Conservation (phyloP, 176 grass and related monocot species). For the Oryza punctata region DNA sequence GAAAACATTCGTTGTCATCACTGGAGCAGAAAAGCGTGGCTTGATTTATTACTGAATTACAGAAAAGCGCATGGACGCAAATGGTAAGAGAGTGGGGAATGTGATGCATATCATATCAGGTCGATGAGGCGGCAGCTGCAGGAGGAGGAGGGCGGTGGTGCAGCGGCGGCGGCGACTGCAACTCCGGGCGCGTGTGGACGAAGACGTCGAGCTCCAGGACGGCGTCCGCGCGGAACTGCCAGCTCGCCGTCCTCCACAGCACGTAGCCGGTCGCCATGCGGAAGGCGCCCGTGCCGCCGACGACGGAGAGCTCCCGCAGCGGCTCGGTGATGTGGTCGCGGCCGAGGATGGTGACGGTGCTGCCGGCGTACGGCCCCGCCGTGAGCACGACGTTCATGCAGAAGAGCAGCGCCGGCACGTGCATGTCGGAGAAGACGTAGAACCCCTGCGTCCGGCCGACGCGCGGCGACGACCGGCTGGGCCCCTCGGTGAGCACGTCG, state of each 20-base stretch:
- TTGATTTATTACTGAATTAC: too few species aligned
- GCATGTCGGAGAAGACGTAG: background rate
- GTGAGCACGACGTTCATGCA: background rate
- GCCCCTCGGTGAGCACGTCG: background rate
- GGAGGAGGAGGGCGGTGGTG: too few species aligned
- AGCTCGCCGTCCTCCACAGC: constrained; percentile 13
- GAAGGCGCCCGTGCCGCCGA: constrained; percentile 16
- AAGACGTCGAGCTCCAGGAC: constrained; percentile 23
- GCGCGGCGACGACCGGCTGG: background rate
- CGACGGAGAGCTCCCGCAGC: constrained; percentile 27
- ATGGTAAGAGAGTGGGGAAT: too few species aligned
- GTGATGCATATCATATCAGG: too few species aligned
- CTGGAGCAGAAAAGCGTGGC: too few species aligned
- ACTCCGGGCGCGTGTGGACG: background rate
- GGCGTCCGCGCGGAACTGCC: background rate
- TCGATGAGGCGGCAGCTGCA: too few species aligned
- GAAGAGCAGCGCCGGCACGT: background rate
- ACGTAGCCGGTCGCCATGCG: constrained; percentile 12
- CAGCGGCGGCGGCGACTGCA: too few species aligned
- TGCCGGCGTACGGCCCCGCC: background rate
- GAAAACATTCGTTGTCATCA: too few species aligned
- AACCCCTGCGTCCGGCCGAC: background rate
- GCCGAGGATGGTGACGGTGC: background rate
- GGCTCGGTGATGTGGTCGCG: background rate
- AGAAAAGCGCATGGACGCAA: too few species aligned